phyloP scores from a whole-genome alignment of 148 eudicot species.

The Polygonum maritimum region DNA sequence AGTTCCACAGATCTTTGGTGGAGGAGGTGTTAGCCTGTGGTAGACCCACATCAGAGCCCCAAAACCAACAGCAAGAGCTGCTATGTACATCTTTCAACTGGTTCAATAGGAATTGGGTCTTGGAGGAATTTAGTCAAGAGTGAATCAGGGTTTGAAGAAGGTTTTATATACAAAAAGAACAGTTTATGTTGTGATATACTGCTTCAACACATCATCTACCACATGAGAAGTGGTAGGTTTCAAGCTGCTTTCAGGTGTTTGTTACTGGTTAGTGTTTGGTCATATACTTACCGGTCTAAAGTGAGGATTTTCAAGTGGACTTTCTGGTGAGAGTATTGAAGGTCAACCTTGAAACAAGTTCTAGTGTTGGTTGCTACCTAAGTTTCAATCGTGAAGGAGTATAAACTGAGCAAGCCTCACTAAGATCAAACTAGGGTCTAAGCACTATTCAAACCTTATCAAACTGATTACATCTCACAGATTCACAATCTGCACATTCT shows the following conservation, averaged over 20 bases:
- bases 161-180: background rate
- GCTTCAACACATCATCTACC: background rate
- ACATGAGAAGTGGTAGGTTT: background rate
- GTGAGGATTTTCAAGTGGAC: background rate
- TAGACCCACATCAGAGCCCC: slow-evolving; percentile 18
- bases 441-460: no score
- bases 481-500: no score
- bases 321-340: background rate
- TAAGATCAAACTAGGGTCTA: no score
- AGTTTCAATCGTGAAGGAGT: background rate
- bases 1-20: slow-evolving; percentile 27
- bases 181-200: background rate
- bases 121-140: background rate
- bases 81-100: slow-evolving; percentile 14
- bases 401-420: background rate
- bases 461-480: no score
- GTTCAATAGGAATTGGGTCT: background rate
- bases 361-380: background rate
- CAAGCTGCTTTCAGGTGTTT: background rate
- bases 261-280: background rate
- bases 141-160: background rate
- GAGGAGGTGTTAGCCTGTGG: slow-evolving; percentile 21
- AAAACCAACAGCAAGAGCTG: slow-evolving; percentile 7
- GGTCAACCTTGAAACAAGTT: background rate
- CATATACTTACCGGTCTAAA: background rate